Evolutionary conservation across 139 green algal genomes (phyloP), one percentile per base, ranked within the genome.

Genomic region (Chlorella sp.): DNA sequence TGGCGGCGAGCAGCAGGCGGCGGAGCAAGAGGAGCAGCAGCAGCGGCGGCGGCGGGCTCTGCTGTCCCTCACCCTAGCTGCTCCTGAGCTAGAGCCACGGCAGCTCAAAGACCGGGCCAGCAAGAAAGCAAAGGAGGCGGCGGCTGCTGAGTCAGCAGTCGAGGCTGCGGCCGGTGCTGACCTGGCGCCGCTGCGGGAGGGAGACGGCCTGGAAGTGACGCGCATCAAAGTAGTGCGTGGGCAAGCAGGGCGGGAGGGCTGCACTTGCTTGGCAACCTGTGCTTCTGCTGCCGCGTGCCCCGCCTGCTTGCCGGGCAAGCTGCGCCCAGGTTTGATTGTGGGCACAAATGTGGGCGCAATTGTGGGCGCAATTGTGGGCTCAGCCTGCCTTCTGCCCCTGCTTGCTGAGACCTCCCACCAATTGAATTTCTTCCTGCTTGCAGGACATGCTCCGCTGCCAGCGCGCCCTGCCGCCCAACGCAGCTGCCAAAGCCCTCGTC

Each of bases 81-180:
- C 69, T 19, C 69, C 69, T 1, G n/a, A 34, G 40, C 69, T 88
- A 69, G 40, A 71, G 69, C 69, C 85, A 5, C 30, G 24, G 7
- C 16, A 69, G 68, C 40, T 82, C 30, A 36, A 32, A 32, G 69
- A 57, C 40, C 85, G 85, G 4, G n/a, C 30, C 40, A 48, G 30
- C 40, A 81, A 83, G 73, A 68, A 82, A 71, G 85, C 48, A 30
- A 88, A 88, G 42, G 85, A 83, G 69, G 85, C 85, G 32, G 85
- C 69, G 32, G 84, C 84, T 2, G 69, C 85, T 5, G 85, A 82
- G 19, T 42, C 68, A 42, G 85, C 85, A 1, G 68, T 32, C 0
- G 85, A 69, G 42, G 85, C 30, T 40, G 85, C 85, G 14, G 85
- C 85, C 2, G 85, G 40, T 3, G 85, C 69, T 24, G 69, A 71